Conservation (phyloP, 805 yeast species). For the Candida tibetensis region DNA sequence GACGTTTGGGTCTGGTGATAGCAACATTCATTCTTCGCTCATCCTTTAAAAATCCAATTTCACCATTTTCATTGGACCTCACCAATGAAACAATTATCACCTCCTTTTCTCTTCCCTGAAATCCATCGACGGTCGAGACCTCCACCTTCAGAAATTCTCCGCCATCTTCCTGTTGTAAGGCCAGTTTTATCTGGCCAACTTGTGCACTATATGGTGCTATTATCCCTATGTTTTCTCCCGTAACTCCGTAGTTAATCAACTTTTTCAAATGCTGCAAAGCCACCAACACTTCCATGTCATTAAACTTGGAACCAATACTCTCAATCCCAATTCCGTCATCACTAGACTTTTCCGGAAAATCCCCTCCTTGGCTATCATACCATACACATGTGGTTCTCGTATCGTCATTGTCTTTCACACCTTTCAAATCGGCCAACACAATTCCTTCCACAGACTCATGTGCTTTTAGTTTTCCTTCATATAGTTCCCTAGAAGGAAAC, state of each 20-base stretch:
- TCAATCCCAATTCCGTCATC: slow-evolving; percentile 23
- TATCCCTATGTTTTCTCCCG: slow-evolving; percentile 64
- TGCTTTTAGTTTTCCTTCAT: slow-evolving; percentile 62
- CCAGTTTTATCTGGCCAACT: slow-evolving; percentile 55
- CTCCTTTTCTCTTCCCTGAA: slow-evolving; percentile 95
- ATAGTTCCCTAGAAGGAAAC: slow-evolving; percentile 69
- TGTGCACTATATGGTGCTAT: slow-evolving; percentile 93
- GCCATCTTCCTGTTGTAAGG: slow-evolving; percentile 33
- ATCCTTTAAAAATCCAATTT: slow-evolving; percentile 82
- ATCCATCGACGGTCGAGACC: slow-evolving; percentile 90
- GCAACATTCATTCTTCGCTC: slow-evolving; percentile 86
- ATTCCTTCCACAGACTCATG: slow-evolving; percentile 54
- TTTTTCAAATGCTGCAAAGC: slow-evolving; percentile 55
- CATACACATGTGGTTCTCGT: slow-evolving; percentile 60
- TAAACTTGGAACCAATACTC: slow-evolving; percentile 56
- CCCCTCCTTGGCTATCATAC: slow-evolving; percentile 94
- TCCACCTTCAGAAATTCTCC: slow-evolving; percentile 48
- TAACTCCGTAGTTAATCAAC: slow-evolving; percentile 53
- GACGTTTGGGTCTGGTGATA: slow-evolving; percentile 84
- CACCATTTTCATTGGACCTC: slow-evolving; percentile 66
- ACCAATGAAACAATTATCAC: slow-evolving; percentile 78
- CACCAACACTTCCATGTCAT: slow-evolving; percentile 70
- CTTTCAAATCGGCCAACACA: slow-evolving; percentile 50
- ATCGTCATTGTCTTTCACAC: slow-evolving; percentile 48
- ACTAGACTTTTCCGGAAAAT: slow-evolving; percentile 58